A percentile compares a stretch with the other conserved stretches of the same genome.
These are phyloP conservation scores for Sistotremastrum niveocremeum DNA, from an alignment of 768 basidiomycete species.

Conservation along the genomic window DNA sequence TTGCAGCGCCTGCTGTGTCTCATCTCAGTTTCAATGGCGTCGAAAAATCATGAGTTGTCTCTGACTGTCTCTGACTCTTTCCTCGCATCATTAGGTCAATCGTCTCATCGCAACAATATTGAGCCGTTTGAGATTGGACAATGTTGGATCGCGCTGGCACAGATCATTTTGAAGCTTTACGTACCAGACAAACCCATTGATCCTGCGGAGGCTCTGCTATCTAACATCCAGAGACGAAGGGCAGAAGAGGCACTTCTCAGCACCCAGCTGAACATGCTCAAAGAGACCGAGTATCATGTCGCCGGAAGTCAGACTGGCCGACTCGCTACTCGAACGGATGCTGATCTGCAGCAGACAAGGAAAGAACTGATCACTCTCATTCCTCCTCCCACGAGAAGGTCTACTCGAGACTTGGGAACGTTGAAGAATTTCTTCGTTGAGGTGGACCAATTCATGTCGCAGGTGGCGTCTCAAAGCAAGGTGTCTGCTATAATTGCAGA, in stretches of 20 bases:
- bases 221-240: constrained; percentile 28
- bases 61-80: not conserved
- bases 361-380: constrained; percentile 1
- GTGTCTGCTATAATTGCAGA: constrained; percentile 31
- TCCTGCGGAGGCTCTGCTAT: constrained; percentile 56
- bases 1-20: too few species aligned
- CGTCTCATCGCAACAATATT: not conserved
- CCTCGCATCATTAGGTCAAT: not conserved
- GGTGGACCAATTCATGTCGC: constrained; percentile 58
- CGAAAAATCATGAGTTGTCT: not conserved
- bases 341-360: constrained; percentile 1
- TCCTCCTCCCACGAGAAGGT: constrained; percentile 18
- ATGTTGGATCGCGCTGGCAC: constrained; percentile 49
- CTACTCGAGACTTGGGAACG: constrained; percentile 25
- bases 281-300: constrained; percentile 35
- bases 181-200: constrained; percentile 81
- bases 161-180: constrained; percentile 52
- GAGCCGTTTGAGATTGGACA: constrained; percentile 18
- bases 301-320: constrained; percentile 43
- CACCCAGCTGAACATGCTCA: constrained; percentile 41
- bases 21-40: too few species aligned
- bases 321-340: constrained; percentile 27
- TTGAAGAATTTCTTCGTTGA: constrained; percentile 62
- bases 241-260: constrained; percentile 27
- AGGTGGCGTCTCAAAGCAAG: constrained; percentile 36